Base-by-base conservation (phyloP, 495 filamentous ascomycete genomes). In the Immersiella caudata region DNA sequence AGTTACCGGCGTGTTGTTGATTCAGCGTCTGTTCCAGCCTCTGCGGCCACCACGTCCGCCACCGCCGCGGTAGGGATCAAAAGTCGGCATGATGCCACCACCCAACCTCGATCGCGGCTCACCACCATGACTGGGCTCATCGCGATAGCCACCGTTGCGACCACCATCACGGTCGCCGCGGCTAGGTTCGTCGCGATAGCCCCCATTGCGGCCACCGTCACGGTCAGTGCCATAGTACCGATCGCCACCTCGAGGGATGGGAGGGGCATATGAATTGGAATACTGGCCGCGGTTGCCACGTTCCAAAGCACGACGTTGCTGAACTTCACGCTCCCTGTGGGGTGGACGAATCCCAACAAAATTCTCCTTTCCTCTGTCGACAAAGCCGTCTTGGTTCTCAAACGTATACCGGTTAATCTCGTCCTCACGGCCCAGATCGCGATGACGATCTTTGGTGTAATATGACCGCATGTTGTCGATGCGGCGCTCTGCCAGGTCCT, bases 291-390 rank as follows among this genome's bases (percentile, higher is more conserved):
- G 46, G 35, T 67, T 65, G 46, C 68, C 50, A 0, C 64, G 66
- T 16, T 66, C 57, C 12, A 72, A 52, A 20, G 71, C 69, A n/a
- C 70, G 67, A 12, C 26, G 51, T 50, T 25, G 49, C 46, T 59
- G 46, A 27, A 33, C 21, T 60, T 73, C 76, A 3, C 69, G 70
- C 60, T 83, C 77, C 22, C 81, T 71, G 66, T 82, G 80, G 2
- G 84, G 84, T 20, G 82, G 84, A 21, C 84, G 77, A 68, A 87
- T 85, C 21, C 82, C 83, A 36, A 81, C 70, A 70, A 87, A 86
- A 69, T 87, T 87, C 74, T 96, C 93, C 6, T 85, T 84, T 2
- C 93, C 93, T 67, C 86, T 79, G 76, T 96, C 92, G 56, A 96
- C 90, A 55, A 96, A 83, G 0, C 75, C 54, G 67, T 89, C 86